These are phyloP conservation scores for Fusarium sp. DNA, from an alignment of 2,329 filamentous ascomycete species.

Conservation along the genomic window DNA sequence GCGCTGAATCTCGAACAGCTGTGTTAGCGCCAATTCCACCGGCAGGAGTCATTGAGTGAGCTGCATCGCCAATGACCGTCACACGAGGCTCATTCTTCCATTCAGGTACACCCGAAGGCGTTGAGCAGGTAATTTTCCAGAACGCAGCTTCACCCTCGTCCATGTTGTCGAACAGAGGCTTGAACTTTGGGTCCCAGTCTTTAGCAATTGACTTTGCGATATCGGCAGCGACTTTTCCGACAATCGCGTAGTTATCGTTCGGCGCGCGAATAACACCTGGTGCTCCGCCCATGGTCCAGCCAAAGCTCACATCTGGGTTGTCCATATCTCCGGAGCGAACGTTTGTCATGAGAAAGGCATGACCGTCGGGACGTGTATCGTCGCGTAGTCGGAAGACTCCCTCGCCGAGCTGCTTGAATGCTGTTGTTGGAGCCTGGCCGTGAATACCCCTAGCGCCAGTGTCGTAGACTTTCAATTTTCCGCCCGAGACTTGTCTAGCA, in stretches of 20 bases:
- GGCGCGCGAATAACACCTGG: slow-evolving; percentile 67
- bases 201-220: slow-evolving; percentile 64
- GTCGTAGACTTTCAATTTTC: slow-evolving; percentile 69
- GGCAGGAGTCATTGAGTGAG: slow-evolving; percentile 67
- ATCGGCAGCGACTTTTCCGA: slow-evolving; percentile 65
- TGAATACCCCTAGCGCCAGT: slow-evolving; percentile 72
- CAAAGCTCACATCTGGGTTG: slow-evolving; percentile 65
- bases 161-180: slow-evolving; percentile 68
- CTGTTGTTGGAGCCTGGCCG: slow-evolving; percentile 69
- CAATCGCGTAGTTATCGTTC: slow-evolving; percentile 68
- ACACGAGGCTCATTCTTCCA: slow-evolving; percentile 68
- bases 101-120: slow-evolving; percentile 66
- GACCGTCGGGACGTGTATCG: slow-evolving; percentile 55
- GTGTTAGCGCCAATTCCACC: slow-evolving; percentile 68
- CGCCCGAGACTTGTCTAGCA: slow-evolving; percentile 67
- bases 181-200: slow-evolving; percentile 66
- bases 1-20: slow-evolving; percentile 63
- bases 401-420: slow-evolving; percentile 70
- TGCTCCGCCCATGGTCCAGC: slow-evolving; percentile 70
- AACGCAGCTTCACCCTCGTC: slow-evolving; percentile 66
- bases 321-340: slow-evolving; percentile 69
- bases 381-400: slow-evolving; percentile 69
- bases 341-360: slow-evolving; percentile 69
- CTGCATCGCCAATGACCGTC: slow-evolving; percentile 68
- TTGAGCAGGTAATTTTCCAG: slow-evolving; percentile 74